phyloP scores from a whole-genome alignment of 306 rosid species.

The Albizia julibrissin region DNA sequence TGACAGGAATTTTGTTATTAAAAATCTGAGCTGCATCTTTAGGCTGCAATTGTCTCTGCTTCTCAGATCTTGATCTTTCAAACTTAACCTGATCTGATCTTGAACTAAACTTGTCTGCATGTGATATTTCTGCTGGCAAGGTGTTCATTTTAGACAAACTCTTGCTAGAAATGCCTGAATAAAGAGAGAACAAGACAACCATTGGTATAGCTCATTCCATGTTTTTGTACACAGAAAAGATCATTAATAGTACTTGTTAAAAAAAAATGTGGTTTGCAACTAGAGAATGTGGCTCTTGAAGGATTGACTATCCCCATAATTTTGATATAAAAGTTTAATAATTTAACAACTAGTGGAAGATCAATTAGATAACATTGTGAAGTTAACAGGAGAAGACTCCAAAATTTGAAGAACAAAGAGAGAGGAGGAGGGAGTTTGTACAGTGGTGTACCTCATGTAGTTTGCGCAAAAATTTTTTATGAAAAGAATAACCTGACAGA shows the following conservation, averaged over 20 bases:
- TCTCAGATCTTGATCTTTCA: slow-evolving; percentile 79
- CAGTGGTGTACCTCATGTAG: neutral
- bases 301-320: neutral
- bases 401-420: neutral
- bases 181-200: slow-evolving; percentile 21
- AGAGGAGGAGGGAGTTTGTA: neutral
- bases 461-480: too few relatives aligned
- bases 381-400: neutral
- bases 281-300: neutral
- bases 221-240: neutral
- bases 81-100: slow-evolving; percentile 50
- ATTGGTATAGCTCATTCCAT: slow-evolving; percentile 3
- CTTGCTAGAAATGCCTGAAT: slow-evolving; percentile 54
- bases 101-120: slow-evolving; percentile 44
- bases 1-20: slow-evolving; percentile 56
- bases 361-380: neutral
- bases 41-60: slow-evolving; percentile 54
- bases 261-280: neutral
- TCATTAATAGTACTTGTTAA: neutral
- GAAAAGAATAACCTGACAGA: neutral
- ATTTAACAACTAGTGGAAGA: neutral
- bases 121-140: slow-evolving; percentile 49
- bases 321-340: too few relatives aligned
- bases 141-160: slow-evolving; percentile 50
- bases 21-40: slow-evolving; percentile 84